phyloP scores from a whole-genome alignment of 2,329 filamentous ascomycete species.

The Canariomyces notabilis region DNA sequence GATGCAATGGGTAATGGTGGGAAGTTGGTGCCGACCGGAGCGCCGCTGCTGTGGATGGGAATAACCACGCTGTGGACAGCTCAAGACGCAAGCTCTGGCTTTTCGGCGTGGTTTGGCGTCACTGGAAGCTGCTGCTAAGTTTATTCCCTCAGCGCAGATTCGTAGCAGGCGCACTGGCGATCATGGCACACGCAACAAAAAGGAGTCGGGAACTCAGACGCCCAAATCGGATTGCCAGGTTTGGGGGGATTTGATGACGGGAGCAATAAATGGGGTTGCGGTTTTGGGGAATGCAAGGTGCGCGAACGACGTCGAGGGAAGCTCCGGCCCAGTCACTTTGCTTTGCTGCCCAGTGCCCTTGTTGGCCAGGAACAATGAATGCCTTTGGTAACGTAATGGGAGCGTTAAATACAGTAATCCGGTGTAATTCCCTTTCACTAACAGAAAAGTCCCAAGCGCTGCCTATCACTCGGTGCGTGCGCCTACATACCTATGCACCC shows the following conservation, averaged over 20 bases:
- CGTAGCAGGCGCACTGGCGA: constrained; percentile 7
- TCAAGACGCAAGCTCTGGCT: not conserved
- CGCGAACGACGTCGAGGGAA: constrained; percentile 12
- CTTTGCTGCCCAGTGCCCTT: not conserved
- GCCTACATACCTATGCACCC: no score
- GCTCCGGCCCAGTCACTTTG: constrained; percentile 11
- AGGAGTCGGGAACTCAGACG: constrained; percentile 12
- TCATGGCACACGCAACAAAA: constrained; percentile 6
- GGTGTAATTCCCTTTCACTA: no score
- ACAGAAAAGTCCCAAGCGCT: no score
- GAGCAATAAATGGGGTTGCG: constrained; percentile 10
- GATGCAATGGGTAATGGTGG: constrained; percentile 22
- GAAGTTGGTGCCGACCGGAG: constrained; percentile 17
- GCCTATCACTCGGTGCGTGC: no score
- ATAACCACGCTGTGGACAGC: constrained; percentile 1
- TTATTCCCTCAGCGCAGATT: not conserved
- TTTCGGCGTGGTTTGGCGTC: constrained; percentile 5
- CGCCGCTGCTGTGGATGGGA: constrained; percentile 5
- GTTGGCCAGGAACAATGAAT: constrained; percentile 13
- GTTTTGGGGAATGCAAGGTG: constrained; percentile 9
- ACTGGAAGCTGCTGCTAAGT: not conserved
- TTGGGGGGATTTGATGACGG: constrained; percentile 6
- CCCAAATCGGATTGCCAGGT: constrained; percentile 3
- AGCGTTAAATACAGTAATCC: no score
- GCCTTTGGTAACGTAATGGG: no score